phyloP scores from a whole-genome alignment of 1,284 basidiomycete species.

The Ustilago hordei region DNA sequence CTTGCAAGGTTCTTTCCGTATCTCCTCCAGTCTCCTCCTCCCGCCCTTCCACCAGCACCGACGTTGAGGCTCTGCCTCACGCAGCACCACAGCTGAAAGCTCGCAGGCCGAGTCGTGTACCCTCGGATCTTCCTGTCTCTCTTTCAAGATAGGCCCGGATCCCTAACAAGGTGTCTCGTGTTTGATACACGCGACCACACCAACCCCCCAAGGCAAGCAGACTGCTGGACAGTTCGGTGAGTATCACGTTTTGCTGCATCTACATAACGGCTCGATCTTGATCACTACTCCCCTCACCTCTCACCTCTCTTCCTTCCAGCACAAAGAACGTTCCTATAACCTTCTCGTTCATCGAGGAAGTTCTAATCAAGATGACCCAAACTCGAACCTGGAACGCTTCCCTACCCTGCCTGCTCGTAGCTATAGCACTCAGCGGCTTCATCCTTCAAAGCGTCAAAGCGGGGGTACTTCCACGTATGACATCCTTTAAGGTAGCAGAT shows the following conservation, averaged over 20 bases:
- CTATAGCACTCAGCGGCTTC: not conserved
- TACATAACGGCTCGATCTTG: not conserved
- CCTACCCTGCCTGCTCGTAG: conserved; percentile 12
- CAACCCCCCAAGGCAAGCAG: not conserved
- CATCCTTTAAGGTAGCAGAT: conserved; percentile 6
- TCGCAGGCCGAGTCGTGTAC: conserved; percentile 30
- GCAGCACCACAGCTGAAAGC: not conserved
- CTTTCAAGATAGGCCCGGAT: conserved; percentile 6
- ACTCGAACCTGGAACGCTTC: not conserved
- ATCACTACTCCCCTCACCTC: conserved; percentile 5
- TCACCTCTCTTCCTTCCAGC: not conserved
- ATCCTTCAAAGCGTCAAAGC: not conserved
- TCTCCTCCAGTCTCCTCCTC: not conserved
- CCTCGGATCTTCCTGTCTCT: not conserved
- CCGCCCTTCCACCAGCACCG: not conserved
- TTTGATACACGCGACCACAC: conserved; percentile 8
- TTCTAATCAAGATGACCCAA: conserved; percentile 9
- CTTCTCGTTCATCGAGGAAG: not conserved
- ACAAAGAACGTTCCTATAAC: not conserved
- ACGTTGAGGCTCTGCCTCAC: not conserved
- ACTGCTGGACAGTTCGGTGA: conserved; percentile 28
- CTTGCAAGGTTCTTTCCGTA: not conserved
- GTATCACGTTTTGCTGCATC: conserved; percentile 8
- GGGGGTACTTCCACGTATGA: conserved; percentile 22
- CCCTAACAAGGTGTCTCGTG: conserved; percentile 6